Evolutionary conservation across 75 land plant genomes (phyloP), one percentile per base, ranked within the genome.

Genomic region (Adiantum capillusveneris): DNA sequence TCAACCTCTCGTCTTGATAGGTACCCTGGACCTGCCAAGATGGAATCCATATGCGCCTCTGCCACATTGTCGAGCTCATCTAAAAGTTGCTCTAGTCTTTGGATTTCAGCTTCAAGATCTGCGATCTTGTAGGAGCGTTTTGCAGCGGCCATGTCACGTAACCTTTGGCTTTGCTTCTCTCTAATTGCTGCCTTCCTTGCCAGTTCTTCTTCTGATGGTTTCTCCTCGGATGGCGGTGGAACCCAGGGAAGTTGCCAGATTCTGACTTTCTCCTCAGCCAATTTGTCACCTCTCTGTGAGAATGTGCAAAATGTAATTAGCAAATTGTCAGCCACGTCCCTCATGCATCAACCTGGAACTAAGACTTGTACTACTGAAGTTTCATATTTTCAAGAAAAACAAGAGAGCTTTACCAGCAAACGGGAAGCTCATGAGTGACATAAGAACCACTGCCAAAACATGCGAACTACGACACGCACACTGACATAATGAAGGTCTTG

Each of bases 101-200:
- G 70, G 48, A 79, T 49, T 64, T 94, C 81, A 52, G 61, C 79
- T 65, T 94, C 98, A 24, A 90, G 72, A 31, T 94, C 96, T 57
- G 78, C 76, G 51, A 94, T 85, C 57, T 70, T 89, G 1, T 80
- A 78, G 25, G 80, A 68, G 26, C 85, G 82, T 72, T 79, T 89
- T 22, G 91, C 85, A 29, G 85, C 89, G 42, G 98, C 98, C 91
- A 94, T 86, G 27, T 89, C 96, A 41, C 98, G 83, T 43, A 94
- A 62, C 30, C 98, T 61, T 69, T 94, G 90, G 27, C 87, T 87
- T 74, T 88, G 95, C 60, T 77, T 89, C 69, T 89, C 96, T 69
- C 77, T 94, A 7, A 86, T 64, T 51, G 98, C 98, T 54, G 90
- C 96, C 73, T 79, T 94, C 63, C 96, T 78, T 45, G 98, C 96